Percentiles rank a stretch among this genome's conserved stretches.
These are phyloP conservation scores for Wickerhamiella cacticola DNA, from an alignment of 805 yeast species.

Conservation along the genomic window DNA sequence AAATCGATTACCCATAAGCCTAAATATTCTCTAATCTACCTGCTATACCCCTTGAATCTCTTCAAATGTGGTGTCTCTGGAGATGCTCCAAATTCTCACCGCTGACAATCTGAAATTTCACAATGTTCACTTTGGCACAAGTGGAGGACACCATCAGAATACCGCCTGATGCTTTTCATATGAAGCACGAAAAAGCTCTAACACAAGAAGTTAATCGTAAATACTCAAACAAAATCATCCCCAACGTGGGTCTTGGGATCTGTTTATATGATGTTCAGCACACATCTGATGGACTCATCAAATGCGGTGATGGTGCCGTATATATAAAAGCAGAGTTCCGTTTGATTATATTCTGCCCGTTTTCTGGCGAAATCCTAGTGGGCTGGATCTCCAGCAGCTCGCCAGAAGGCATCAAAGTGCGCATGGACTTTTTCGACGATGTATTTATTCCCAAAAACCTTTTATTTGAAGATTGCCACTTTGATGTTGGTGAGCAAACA, in stretches of 20 bases:
- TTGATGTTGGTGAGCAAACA: conserved; percentile 63
- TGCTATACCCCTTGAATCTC: no score
- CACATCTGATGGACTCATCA: conserved; percentile 79
- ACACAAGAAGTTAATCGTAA: conserved; percentile 71
- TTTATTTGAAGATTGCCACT: conserved; percentile 66
- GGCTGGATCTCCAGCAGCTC: conserved; percentile 91
- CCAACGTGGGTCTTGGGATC: conserved; percentile 72
- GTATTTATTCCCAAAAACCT: conserved; percentile 74
- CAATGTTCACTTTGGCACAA: conserved; percentile 75
- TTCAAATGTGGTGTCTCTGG: no score
- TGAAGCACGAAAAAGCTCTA: conserved; percentile 60
- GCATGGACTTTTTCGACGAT: conserved; percentile 83
- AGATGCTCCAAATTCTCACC: no score
- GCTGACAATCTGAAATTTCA: not conserved
- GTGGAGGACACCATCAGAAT: conserved; percentile 76
- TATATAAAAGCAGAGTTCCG: conserved; percentile 61
- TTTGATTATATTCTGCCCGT: conserved; percentile 78
- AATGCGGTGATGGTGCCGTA: conserved; percentile 90
- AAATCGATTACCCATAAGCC: no score
- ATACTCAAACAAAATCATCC: conserved; percentile 74
- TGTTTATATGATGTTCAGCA: conserved; percentile 71
- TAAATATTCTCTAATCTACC: no score
- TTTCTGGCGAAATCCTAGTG: conserved; percentile 80
- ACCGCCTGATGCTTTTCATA: conserved; percentile 71
- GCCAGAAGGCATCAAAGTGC: conserved; percentile 71